phyloP scores from a whole-genome alignment of 345 rosid genomes.

The Cardiospermum halicacabum region DNA sequence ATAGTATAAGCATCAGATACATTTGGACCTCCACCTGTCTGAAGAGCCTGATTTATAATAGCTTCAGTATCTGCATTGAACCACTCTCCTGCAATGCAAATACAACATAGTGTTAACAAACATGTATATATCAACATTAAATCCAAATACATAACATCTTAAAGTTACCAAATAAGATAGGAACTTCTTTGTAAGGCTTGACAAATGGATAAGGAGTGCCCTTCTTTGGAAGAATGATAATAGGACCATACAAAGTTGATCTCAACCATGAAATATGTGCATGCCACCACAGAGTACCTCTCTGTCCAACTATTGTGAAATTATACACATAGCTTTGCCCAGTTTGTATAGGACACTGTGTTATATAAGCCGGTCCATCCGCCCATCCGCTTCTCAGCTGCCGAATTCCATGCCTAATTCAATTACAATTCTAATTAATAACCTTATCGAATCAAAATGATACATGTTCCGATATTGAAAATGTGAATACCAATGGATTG shows the following conservation, averaged over 20 bases:
- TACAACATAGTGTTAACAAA: too few relatives aligned
- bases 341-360: constrained; percentile 63
- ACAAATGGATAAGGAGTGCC: constrained; percentile 64
- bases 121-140: too few relatives aligned
- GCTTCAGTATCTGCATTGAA: constrained; percentile 62
- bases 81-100: constrained; percentile 60
- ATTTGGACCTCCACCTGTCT: constrained; percentile 72
- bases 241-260: constrained; percentile 67
- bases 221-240: constrained; percentile 61
- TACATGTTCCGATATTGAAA: constrained; percentile 9
- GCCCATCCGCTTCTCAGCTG: constrained; percentile 62
- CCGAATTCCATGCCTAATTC: constrained; percentile 57
- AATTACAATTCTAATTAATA: too few relatives aligned
- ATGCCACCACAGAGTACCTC: constrained; percentile 57
- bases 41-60: constrained; percentile 55
- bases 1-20: constrained; percentile 77
- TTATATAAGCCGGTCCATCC: constrained; percentile 54
- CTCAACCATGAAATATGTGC: constrained; percentile 69
- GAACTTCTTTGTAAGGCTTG: constrained; percentile 73
- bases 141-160: too few relatives aligned
- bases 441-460: too few relatives aligned
- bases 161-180: constrained; percentile 54
- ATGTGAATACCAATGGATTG: constrained; percentile 48
- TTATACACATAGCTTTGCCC: constrained; percentile 49
- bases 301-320: constrained; percentile 53